phyloP scores from a whole-genome alignment of 1,284 basidiomycete genomes.

The Ceratobasidium papillatum region DNA sequence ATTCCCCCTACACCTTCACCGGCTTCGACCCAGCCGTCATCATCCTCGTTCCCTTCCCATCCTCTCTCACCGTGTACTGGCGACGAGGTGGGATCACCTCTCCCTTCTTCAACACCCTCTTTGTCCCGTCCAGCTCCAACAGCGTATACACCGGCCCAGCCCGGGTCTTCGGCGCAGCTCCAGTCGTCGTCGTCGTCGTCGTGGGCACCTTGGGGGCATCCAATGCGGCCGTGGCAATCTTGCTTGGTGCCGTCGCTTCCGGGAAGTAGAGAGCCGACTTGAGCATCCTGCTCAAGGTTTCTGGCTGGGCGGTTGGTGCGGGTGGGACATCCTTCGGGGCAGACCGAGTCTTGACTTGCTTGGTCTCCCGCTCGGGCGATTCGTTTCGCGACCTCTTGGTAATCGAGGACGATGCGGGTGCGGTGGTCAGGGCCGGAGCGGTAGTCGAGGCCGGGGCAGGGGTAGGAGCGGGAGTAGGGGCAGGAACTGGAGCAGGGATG shows the following conservation, averaged over 20 bases:
- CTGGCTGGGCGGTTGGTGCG: neutral
- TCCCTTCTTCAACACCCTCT: neutral
- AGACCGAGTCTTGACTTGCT: neutral
- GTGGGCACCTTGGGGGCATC: neutral
- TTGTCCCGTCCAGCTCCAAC: neutral
- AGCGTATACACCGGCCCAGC: neutral
- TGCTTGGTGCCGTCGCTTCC: neutral
- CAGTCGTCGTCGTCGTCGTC: neutral
- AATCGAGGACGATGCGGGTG: neutral
- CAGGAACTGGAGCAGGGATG: neutral
- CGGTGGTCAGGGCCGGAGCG: no score
- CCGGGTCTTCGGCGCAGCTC: neutral
- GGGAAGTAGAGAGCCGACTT: neutral
- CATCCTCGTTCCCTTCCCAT: neutral
- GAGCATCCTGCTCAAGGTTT: neutral
- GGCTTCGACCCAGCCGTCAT: neutral
- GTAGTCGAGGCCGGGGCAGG: no score
- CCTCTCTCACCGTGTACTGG: neutral
- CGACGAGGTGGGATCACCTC: neutral
- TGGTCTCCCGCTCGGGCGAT: neutral
- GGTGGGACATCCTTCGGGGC: neutral
- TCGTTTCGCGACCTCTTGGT: neutral
- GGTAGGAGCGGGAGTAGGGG: neutral
- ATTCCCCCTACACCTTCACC: neutral
- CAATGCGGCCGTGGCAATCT: neutral